phyloP scores from a whole-genome alignment of 805 yeast genomes.

The Yamadazyma kitorensis region DNA sequence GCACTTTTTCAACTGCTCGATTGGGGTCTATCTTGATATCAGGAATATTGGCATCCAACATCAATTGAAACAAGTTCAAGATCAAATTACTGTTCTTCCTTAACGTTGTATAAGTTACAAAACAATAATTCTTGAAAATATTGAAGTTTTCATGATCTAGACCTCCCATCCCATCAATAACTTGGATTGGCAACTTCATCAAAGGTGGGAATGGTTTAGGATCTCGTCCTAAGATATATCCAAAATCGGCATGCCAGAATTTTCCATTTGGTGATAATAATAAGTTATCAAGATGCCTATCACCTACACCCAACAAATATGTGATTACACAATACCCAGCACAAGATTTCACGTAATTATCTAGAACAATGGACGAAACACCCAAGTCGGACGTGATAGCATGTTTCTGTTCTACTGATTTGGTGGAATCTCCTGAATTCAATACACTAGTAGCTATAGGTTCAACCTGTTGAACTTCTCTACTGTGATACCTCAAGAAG shows the following conservation, averaged over 20 bases:
- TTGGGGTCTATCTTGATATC: conserved; percentile 82
- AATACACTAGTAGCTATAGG: conserved; percentile 19
- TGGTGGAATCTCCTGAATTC: conserved; percentile 16
- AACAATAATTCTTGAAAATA: conserved; percentile 88
- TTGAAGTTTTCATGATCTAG: conserved; percentile 79
- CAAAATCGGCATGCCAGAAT: conserved; percentile 97
- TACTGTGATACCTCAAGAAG: conserved; percentile 59
- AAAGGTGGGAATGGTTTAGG: conserved; percentile 99
- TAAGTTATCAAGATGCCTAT: conserved; percentile 90
- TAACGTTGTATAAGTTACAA: conserved; percentile 87
- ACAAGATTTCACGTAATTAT: conserved; percentile 88
- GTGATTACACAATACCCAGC: conserved; percentile 98
- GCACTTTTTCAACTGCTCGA: conserved; percentile 85
- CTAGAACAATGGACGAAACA: conserved; percentile 72
- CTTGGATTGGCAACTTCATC: conserved; percentile 96
- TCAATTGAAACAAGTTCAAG: conserved; percentile 84
- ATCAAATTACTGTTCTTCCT: conserved; percentile 88
- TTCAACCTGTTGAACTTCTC: conserved; percentile 24
- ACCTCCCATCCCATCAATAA: conserved; percentile 98
- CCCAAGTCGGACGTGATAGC: conserved; percentile 40
- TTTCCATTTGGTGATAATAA: conserved; percentile 75
- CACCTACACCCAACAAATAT: conserved; percentile 93
- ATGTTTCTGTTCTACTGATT: conserved; percentile 19
- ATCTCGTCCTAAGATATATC: conserved; percentile 93
- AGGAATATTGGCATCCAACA: conserved; percentile 92